These are phyloP conservation scores for Geranium rotundifolium DNA, from an alignment of 345 rosid species.

Conservation along the genomic window DNA sequence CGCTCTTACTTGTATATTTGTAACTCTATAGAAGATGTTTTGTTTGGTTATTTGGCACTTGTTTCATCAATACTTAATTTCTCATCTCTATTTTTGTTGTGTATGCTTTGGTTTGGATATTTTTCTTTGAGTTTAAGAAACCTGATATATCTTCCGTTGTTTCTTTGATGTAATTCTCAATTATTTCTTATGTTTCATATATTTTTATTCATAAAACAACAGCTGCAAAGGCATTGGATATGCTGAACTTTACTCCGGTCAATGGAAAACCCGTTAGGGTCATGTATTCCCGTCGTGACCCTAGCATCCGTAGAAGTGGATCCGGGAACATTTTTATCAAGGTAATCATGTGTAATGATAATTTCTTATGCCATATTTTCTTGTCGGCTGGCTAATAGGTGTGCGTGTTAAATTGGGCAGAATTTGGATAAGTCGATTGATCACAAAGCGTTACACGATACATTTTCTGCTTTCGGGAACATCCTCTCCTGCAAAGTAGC, in stretches of 20 bases:
- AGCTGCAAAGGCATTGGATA: slow-evolving; percentile 83
- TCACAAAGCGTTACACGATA: slow-evolving; percentile 82
- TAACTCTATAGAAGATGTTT: no score
- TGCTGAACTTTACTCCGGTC: slow-evolving; percentile 63
- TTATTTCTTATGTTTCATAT: not conserved
- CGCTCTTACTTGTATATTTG: no score
- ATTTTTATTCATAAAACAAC: slow-evolving; percentile 11
- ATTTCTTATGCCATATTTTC: not conserved
- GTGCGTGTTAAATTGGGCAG: slow-evolving; percentile 27
- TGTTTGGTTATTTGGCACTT: no score
- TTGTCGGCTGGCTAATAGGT: not conserved
- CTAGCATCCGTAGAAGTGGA: slow-evolving; percentile 73
- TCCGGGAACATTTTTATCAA: slow-evolving; percentile 89
- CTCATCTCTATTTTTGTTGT: no score
- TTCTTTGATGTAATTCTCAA: no score
- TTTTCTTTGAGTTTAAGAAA: no score
- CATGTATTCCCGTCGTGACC: slow-evolving; percentile 81
- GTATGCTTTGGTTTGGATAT: no score
- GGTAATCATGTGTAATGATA: slow-evolving; percentile 27
- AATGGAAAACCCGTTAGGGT: slow-evolving; percentile 71
- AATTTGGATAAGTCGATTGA: slow-evolving; percentile 80
- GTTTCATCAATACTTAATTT: no score
- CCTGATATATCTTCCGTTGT: no score
- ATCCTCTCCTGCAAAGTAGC: slow-evolving; percentile 91
- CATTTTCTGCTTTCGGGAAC: slow-evolving; percentile 70